phyloP scores from a whole-genome alignment of 208 protist species.

The Wallacemonas collosoma region DNA sequence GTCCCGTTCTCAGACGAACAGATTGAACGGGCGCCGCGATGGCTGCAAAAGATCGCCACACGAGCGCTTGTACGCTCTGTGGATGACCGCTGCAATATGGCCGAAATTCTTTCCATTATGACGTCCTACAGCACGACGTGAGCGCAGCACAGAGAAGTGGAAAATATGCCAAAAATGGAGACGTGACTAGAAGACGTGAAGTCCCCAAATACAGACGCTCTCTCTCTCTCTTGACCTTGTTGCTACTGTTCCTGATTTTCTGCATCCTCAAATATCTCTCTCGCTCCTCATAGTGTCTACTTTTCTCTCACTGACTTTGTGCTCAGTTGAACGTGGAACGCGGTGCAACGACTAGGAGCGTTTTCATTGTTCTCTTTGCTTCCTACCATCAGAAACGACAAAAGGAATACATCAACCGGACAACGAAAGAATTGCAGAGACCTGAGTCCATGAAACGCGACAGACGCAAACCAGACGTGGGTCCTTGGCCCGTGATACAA shows the following conservation, averaged over 20 bases:
- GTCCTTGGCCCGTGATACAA: too few relatives aligned
- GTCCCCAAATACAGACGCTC: background rate
- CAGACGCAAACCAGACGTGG: too few relatives aligned
- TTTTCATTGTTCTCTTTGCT: too few relatives aligned
- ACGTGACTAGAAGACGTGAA: background rate
- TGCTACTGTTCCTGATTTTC: background rate
- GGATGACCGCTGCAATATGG: conserved; percentile 43
- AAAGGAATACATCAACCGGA: too few relatives aligned
- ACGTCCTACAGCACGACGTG: conserved; percentile 30
- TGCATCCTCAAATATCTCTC: too few relatives aligned
- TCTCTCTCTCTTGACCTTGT: conserved; percentile 12
- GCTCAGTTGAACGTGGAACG: too few relatives aligned
- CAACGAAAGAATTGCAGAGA: too few relatives aligned
- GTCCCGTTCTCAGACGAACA: conserved; percentile 43
- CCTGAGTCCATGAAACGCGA: too few relatives aligned
- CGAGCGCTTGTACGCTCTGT: conserved; percentile 52
- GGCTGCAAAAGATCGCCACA: conserved; percentile 54
- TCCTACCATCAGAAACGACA: too few relatives aligned
- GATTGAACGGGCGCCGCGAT: conserved; percentile 37
- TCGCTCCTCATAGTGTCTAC: too few relatives aligned
- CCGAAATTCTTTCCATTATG: conserved; percentile 52
- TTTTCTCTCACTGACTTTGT: too few relatives aligned
- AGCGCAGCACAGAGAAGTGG: background rate
- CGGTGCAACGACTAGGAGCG: too few relatives aligned
- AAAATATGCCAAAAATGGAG: background rate